phyloP scores from a whole-genome alignment of 83 land plant species.

The Picea mariana region DNA sequence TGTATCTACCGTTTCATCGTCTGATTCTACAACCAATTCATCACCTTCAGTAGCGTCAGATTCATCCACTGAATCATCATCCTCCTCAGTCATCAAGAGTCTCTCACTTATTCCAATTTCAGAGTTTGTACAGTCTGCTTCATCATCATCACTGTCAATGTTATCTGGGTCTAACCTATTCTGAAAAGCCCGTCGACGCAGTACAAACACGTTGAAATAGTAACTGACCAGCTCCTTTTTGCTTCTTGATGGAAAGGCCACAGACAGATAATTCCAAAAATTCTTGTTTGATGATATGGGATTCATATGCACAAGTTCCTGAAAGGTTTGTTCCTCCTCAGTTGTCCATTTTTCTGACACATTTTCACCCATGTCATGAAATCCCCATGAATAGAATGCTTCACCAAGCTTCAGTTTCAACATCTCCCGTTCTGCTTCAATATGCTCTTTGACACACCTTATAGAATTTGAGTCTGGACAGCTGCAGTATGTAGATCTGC shows the following conservation, averaged over 20 bases:
- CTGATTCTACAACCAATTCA: conserved; percentile 14
- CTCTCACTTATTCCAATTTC: conserved; percentile 8
- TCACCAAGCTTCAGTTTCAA: conserved; percentile 55
- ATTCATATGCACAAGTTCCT: conserved; percentile 59
- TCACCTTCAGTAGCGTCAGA: conserved; percentile 42
- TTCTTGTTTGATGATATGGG: conserved; percentile 68
- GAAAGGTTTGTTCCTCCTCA: conserved; percentile 67
- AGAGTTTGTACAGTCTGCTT: conserved; percentile 52
- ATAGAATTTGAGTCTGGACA: conserved; percentile 54
- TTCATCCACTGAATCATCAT: conserved; percentile 52
- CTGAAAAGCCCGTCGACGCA: conserved; percentile 78
- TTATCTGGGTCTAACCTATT: conserved; percentile 57
- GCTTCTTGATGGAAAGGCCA: conserved; percentile 55
- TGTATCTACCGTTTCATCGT: conserved; percentile 12
- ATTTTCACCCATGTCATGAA: conserved; percentile 85
- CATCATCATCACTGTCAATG: conserved; percentile 90
- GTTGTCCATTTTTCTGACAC: conserved; percentile 69
- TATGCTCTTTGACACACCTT: conserved; percentile 74
- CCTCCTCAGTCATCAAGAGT: conserved; percentile 26
- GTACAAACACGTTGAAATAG: conserved; percentile 91
- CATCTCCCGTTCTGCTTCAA: conserved; percentile 58
- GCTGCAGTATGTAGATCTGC: conserved; percentile 30
- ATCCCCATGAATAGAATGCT: conserved; percentile 53
- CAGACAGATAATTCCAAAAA: conserved; percentile 72
- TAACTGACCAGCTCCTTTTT: conserved; percentile 79